phyloP scores from a whole-genome alignment of 2,329 filamentous ascomycete species.

The Paecilomyces sp. region DNA sequence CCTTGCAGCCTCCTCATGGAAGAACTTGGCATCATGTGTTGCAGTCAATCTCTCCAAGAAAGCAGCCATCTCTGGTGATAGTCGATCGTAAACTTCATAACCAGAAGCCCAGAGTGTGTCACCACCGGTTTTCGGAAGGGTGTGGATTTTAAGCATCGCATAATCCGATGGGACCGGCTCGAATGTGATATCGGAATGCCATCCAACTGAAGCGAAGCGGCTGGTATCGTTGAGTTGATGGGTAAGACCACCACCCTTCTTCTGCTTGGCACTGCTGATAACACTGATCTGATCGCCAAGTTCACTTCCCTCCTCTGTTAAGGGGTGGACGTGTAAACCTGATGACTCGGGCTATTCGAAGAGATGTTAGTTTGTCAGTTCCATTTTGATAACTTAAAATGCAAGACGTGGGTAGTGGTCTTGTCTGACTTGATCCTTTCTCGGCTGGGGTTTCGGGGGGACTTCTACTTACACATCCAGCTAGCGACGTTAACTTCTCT shows the following conservation, averaged over 20 bases:
- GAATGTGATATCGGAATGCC: background rate
- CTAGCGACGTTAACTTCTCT: constrained; percentile 36
- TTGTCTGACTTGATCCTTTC: too few species aligned
- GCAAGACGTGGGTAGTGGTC: too few species aligned
- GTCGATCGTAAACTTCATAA: background rate
- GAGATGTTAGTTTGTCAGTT: background rate
- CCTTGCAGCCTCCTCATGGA: background rate
- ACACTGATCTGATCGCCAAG: constrained; percentile 51
- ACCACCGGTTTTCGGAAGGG: background rate
- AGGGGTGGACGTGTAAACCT: constrained; percentile 48
- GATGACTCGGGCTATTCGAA: constrained; percentile 37
- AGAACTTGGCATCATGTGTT: background rate
- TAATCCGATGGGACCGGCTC: background rate
- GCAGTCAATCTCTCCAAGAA: background rate
- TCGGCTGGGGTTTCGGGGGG: too few species aligned
- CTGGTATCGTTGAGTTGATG: constrained; percentile 5
- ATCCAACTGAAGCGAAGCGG: constrained; percentile 3
- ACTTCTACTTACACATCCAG: constrained; percentile 30
- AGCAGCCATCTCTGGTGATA: background rate
- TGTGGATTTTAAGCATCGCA: background rate
- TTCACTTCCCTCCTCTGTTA: constrained; percentile 47
- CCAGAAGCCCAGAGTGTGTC: background rate
- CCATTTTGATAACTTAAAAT: too few species aligned
- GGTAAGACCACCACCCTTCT: constrained; percentile 41
- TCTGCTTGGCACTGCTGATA: constrained; percentile 50